A percentile compares a stretch with the other conserved stretches of the same genome.
These are phyloP conservation scores for Lasiodiplodia citricola DNA, from an alignment of 2,329 filamentous ascomycete species.

Conservation along the genomic window DNA sequence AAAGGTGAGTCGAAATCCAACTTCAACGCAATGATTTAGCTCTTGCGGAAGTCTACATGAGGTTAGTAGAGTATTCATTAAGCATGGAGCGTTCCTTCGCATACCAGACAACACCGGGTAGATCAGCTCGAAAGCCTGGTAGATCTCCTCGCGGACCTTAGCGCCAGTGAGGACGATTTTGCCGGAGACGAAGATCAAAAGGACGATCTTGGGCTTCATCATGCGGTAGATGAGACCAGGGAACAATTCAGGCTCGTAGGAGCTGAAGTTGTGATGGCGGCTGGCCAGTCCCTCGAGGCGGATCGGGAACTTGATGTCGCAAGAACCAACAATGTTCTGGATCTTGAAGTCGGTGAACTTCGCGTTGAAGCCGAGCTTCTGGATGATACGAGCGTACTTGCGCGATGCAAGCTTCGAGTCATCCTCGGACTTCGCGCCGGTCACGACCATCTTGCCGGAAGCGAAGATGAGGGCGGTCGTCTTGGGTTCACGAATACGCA, in stretches of 20 bases:
- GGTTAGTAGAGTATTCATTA: conserved; percentile 34
- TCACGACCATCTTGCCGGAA: conserved; percentile 99
- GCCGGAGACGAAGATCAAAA: conserved; percentile 96
- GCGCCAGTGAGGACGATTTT: conserved; percentile 98
- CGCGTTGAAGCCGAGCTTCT: conserved; percentile 99
- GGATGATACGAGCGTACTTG: conserved; percentile 98
- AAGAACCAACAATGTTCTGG: conserved; percentile 98
- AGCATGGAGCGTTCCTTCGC: conserved; percentile 34
- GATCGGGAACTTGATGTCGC: conserved; percentile 99
- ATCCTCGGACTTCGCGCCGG: conserved; percentile 96
- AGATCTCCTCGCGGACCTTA: conserved; percentile 95
- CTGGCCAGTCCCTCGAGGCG: conserved; percentile 93
- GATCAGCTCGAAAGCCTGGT: conserved; percentile 63
- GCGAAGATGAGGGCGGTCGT: conserved; percentile 98
- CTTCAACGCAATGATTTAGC: conserved; percentile 17
- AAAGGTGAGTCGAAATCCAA: background rate
- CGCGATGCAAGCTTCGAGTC: conserved; percentile 95
- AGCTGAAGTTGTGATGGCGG: conserved; percentile 99
- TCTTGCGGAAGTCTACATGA: conserved; percentile 30
- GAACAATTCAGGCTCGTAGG: conserved; percentile 97
- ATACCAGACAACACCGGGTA: conserved; percentile 90
- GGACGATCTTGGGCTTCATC: conserved; percentile 99
- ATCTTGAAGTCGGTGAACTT: conserved; percentile 99
- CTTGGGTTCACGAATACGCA: conserved; percentile 99
- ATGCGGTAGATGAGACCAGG: conserved; percentile 99